Evolutionary conservation across 2,329 filamentous ascomycete species (phyloP), one percentile per base, ranked within the genome.

Genomic region (Hortaea werneckii): DNA sequence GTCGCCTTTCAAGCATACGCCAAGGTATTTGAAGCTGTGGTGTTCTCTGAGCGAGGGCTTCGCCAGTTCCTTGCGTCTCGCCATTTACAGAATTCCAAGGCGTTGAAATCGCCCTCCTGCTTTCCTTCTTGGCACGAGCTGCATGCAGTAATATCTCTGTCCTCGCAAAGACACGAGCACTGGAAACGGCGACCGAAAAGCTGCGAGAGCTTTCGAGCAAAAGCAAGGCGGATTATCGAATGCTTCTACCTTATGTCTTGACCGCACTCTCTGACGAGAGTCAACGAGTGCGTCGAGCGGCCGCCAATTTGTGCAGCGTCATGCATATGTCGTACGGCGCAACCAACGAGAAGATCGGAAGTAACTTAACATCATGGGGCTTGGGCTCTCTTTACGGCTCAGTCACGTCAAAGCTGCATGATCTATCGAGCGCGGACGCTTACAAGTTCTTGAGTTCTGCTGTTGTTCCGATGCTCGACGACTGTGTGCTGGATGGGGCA

Each of bases 221-320:
- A 6, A 38, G 43, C 4, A 10, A 29, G 2, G 13, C 20, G 37
- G 59, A 95, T 60, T 74, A 89, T 41, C 90, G 96, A 61, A 77
- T 79, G 8, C 63, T 95, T 12, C 61, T 95, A n/a, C 90, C 90
- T 2, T 95, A 94, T 65, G 71, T 83, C 29, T 68, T 95, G 40
- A 72, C 77, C 34, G 85, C 84, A 20, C 75, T 96, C 12, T 74
- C 79, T 26, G 90, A 96, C 62, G 68, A 80, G 5, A 85, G 85
- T 1, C 80, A 82, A 50, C 79, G 79, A 11, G 53, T 54, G 26
- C 48, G 53, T 13, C 40, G 43, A 30, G 80, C 85, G 42, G 85
- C 88, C 28, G 50, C 47, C 7, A 26, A 27, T 7, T 29, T 52
- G 7, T 46, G 40, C 11, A 27, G 27, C 5, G 20, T 32, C n/a